Evolutionary conservation across 306 rosid genomes (phyloP).

Genomic region (Canavalia gladiata): DNA sequence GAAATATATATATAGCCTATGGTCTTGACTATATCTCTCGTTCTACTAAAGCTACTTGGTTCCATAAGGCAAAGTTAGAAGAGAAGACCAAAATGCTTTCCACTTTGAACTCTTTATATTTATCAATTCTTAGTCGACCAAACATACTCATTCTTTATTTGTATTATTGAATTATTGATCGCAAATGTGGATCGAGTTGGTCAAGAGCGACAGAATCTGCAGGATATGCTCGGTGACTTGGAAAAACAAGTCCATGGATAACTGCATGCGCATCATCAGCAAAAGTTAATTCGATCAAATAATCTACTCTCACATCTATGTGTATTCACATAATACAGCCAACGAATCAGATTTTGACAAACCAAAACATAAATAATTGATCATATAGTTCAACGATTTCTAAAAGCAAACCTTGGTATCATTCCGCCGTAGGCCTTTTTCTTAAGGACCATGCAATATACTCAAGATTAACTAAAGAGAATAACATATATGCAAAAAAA

Average conservation of each 20-base stretch:
- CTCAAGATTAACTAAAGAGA: background rate
- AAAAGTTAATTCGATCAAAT: conserved; percentile 29
- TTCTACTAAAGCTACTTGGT: background rate
- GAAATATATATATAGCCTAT: conserved; percentile 20
- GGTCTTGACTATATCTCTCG: conserved; percentile 44
- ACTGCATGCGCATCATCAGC: conserved; percentile 27
- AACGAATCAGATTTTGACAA: background rate
- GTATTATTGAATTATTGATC: conserved; percentile 37
- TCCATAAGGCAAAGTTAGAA: background rate
- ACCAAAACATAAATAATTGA: background rate
- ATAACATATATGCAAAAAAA: no score
- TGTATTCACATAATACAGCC: background rate
- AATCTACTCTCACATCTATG: background rate
- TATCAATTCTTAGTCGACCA: conserved; percentile 6
- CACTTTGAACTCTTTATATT: conserved; percentile 25
- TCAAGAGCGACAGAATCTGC: conserved; percentile 48
- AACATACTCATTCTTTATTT: conserved; percentile 32
- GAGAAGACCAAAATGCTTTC: conserved; percentile 39
- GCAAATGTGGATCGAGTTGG: conserved; percentile 8
- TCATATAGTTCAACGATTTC: background rate
- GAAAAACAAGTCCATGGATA: conserved; percentile 40
- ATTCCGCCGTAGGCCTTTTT: background rate
- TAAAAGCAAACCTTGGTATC: background rate
- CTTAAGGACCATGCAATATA: background rate
- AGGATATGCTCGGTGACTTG: background rate